These are phyloP conservation scores for Kurtzmaniella cleridarum DNA, from an alignment of 805 yeast genomes.

Conservation along the genomic window DNA sequence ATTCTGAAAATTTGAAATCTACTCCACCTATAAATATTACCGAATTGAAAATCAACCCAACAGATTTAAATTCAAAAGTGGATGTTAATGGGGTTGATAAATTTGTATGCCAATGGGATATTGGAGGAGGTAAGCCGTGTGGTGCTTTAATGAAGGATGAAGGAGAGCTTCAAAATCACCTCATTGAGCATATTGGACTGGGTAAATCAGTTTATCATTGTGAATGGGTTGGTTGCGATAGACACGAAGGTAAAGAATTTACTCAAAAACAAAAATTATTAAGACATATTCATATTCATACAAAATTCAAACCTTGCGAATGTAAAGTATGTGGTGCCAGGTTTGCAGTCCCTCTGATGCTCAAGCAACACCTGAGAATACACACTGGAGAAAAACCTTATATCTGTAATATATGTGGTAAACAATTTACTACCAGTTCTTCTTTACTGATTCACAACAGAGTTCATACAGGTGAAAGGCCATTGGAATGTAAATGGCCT, in stretches of 20 bases:
- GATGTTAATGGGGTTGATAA: background rate
- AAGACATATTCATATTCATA: conserved; percentile 85
- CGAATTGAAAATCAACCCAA: background rate
- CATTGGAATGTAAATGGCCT: conserved; percentile 71
- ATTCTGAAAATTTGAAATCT: conserved; percentile 1
- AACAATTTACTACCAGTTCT: conserved; percentile 75
- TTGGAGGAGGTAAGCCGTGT: no score
- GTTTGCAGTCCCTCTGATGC: conserved; percentile 73
- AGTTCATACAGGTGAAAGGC: conserved; percentile 88
- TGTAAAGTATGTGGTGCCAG: conserved; percentile 65
- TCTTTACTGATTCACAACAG: conserved; percentile 79
- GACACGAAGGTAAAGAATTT: conserved; percentile 55
- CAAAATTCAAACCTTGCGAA: conserved; percentile 72
- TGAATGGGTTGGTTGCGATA: conserved; percentile 71
- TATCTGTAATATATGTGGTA: conserved; percentile 66
- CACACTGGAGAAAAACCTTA: conserved; percentile 92
- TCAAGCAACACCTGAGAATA: conserved; percentile 74
- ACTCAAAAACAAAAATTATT: conserved; percentile 79
- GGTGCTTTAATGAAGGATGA: no score
- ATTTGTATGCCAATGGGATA: no score
- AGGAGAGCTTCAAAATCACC: conserved; percentile 65
- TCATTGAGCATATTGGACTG: conserved; percentile 67
- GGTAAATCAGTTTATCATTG: conserved; percentile 71
- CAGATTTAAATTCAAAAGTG: background rate
- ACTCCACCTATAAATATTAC: conserved; percentile 1